Percentiles rank a stretch among this genome's conserved stretches.
Evolutionary conservation across 2,329 filamentous ascomycete genomes (phyloP).

Genomic region (Sarocladiaceae sp.): DNA sequence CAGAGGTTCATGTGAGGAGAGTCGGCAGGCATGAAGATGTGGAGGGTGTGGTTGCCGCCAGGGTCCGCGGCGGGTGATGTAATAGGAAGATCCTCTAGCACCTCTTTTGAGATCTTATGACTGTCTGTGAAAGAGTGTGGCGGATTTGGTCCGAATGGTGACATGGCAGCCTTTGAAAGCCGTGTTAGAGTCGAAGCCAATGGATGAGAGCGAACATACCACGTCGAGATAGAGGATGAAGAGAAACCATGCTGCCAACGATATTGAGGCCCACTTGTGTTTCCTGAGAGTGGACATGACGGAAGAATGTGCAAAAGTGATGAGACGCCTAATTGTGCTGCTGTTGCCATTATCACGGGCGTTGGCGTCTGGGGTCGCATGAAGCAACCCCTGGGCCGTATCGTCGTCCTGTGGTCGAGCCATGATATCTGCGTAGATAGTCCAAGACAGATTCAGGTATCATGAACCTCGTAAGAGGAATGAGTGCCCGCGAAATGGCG

Average conservation of each 20-base stretch:
- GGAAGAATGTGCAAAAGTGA: too few species aligned
- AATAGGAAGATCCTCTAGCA: neutral
- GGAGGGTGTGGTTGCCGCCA: conserved; percentile 19
- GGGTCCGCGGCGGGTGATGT: neutral
- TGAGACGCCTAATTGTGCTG: too few species aligned
- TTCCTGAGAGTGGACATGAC: too few species aligned
- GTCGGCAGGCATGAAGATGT: conserved; percentile 33
- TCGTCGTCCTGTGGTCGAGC: too few species aligned
- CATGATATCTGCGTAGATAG: too few species aligned
- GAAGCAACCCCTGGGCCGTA: too few species aligned
- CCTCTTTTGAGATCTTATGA: neutral
- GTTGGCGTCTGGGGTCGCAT: too few species aligned
- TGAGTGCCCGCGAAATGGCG: neutral
- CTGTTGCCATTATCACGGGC: too few species aligned
- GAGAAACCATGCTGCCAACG: too few species aligned
- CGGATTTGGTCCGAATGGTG: neutral
- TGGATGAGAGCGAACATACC: neutral
- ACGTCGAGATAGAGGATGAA: too few species aligned
- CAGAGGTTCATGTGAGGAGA: conserved; percentile 29
- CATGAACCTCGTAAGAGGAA: neutral
- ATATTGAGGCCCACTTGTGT: too few species aligned
- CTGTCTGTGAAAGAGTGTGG: neutral
- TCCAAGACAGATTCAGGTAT: too few species aligned
- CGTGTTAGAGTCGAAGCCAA: neutral
- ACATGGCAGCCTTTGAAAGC: neutral